Evolutionary conservation across 495 filamentous ascomycete genomes (phyloP), one percentile per base, ranked within the genome.

Genomic region (Hypomontagnella monticulosa): DNA sequence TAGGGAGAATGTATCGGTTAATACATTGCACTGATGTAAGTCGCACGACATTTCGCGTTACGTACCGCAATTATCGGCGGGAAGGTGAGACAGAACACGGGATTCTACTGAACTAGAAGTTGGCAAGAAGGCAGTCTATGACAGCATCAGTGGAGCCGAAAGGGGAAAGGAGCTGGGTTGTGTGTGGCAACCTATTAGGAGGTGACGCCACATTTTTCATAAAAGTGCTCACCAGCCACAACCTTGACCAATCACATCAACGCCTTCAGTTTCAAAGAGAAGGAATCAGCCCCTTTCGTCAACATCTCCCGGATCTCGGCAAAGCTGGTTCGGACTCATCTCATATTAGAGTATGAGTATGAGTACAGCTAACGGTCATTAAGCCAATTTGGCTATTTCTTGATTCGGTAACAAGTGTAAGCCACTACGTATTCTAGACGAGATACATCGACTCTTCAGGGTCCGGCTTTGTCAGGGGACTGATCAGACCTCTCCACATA

Each of bases 81-180:
- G 23, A 27, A 65, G 48, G 27, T 43, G 36, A 37, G 14, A 66
- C 33, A 23, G 27, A 27, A 51, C 32, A 43, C 11, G 14, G 40
- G 34, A 43, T 43, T 18, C 19, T 4, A 57, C 19, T 57, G 23
- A 27, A 6, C 23, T 32, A 62, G 46, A 62, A 62, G 12, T 66
- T 66, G 62, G 67, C 15, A 64, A 50, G 20, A 42, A 34, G 40
- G 47, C 20, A 69, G 59, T 72, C 70, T 70, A 72, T 70, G 70
- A 72, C 70, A 50, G 36, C 66, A 69, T 71, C 5, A 23, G 42
- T 59, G 33, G 15, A 16, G 5, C 5, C 40, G 20, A 11, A 30
- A 32, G 41, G 50, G 1, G 19, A 18, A 41, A 5, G 34, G 8
- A 30, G 11, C 1, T 32, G 23, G 48, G 27, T 4, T 37, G 6